Evolutionary conservation across 805 yeast species (phyloP).

Genomic region (Wickerhamiella cacticola): DNA sequence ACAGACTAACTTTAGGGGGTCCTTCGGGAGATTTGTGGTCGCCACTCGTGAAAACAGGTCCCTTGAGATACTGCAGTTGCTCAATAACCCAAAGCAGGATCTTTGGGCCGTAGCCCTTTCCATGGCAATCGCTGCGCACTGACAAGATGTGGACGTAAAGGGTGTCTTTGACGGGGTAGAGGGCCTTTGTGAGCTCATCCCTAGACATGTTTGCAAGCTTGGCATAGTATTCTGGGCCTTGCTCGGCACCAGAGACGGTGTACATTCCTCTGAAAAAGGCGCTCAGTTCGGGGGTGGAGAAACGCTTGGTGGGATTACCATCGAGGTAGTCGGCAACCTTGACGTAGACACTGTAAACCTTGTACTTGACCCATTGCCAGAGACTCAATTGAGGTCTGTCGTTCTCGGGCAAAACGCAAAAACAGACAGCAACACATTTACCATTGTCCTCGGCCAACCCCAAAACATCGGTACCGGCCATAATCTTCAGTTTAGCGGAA

Average conservation of each 20-base stretch:
- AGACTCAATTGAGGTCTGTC: not conserved
- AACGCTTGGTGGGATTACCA: not conserved
- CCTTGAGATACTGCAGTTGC: not conserved
- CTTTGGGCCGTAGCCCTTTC: constrained; percentile 5
- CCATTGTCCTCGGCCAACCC: not conserved
- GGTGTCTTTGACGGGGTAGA: constrained; percentile 5
- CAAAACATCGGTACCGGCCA: not conserved
- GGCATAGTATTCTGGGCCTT: not conserved
- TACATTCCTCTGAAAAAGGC: constrained; percentile 3
- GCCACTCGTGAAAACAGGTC: not conserved
- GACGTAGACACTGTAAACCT: not conserved
- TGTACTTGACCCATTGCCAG: not conserved
- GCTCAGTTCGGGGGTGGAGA: not conserved
- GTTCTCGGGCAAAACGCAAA: not conserved
- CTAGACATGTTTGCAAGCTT: not conserved
- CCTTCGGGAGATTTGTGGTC: not conserved
- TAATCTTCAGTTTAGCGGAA: not conserved
- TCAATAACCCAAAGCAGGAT: not conserved
- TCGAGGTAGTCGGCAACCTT: not conserved
- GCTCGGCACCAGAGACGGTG: not conserved
- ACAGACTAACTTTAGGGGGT: constrained; percentile 6
- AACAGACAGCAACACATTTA: not conserved
- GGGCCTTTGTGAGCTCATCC: not conserved
- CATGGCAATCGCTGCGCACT: not conserved
- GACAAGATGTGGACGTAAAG: constrained; percentile 5